These are phyloP conservation scores for Epicoccum sorghinum DNA, from an alignment of 2,329 filamentous ascomycete species.

Conservation along the genomic window DNA sequence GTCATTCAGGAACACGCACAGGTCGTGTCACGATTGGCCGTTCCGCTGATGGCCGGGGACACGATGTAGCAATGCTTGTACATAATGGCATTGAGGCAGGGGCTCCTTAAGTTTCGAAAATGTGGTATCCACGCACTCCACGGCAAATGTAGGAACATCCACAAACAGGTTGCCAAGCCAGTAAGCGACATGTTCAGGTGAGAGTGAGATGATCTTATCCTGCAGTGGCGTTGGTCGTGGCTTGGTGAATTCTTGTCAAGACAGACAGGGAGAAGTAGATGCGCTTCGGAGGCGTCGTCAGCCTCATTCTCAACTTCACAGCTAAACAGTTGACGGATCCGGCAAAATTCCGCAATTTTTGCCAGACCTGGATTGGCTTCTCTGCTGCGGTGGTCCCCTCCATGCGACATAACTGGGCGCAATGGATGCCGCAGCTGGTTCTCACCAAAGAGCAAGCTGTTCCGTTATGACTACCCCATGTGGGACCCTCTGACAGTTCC, in stretches of 20 bases:
- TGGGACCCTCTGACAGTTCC: slow-evolving; percentile 66
- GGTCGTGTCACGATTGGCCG: neutral
- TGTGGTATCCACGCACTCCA: slow-evolving; percentile 27
- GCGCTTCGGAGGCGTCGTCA: no score
- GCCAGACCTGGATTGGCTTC: slow-evolving; percentile 50
- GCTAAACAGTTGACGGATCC: no score
- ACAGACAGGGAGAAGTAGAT: slow-evolving; percentile 54
- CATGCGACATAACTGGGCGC: slow-evolving; percentile 61
- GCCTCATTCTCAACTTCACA: no score
- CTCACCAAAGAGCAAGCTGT: slow-evolving; percentile 56
- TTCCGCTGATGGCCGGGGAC: slow-evolving; percentile 71
- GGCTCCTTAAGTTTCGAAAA: slow-evolving; percentile 69
- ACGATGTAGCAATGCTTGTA: slow-evolving; percentile 76
- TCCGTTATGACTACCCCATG: slow-evolving; percentile 76
- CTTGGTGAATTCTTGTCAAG: slow-evolving; percentile 69
- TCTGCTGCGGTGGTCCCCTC: slow-evolving; percentile 63
- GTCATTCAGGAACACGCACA: neutral
- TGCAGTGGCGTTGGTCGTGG: no score
- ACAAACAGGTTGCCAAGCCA: slow-evolving; percentile 15
- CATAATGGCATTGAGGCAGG: slow-evolving; percentile 75
- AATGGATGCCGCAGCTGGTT: slow-evolving; percentile 60
- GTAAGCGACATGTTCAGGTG: slow-evolving; percentile 45
- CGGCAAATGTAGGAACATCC: neutral
- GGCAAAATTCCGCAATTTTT: no score
- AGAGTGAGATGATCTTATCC: slow-evolving; percentile 19